Base-by-base conservation (phyloP, 495 filamentous ascomycete genomes). In the Penicillium manginii region DNA sequence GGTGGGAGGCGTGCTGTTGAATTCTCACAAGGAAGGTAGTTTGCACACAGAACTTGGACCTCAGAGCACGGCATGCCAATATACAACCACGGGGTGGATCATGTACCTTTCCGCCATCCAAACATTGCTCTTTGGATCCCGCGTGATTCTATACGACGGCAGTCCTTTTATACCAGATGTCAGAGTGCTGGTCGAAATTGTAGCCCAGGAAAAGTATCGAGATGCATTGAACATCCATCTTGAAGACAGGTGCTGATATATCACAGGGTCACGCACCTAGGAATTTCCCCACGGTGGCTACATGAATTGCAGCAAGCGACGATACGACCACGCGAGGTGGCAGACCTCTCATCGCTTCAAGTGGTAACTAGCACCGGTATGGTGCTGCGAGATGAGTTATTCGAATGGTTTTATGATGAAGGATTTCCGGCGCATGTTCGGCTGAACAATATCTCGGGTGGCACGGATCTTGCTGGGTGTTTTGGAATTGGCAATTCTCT, bases 371-470 rank as follows among this genome's bases (percentile, higher is more conserved):
- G 80, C 55, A 93, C 90, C 4, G 90, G 89, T 12, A 92, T 92
- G 90, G 89, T 92, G 1, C 79, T 92, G 9, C 82, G 87, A 8
- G 82, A 90, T 45, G 78, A 84, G 35, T 75, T 90, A 39, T 91
- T 91, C 67, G 83, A 89, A 55, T 93, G 89, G 89, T 91, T 92
- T 78, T 92, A 92, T 72, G 89, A 92, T 69, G 67, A 70, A n/a
- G 90, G 80, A 12, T 93, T 93, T 71, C 88, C 89, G 0, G 29
- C 79, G 2, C 69, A 74, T 60, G 78, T 83, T 4, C 88, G 88
- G 7, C 78, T 92, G 4, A 79, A 69, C 51, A 93, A 93, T 63
- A 88, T 92, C 50, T 87, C 88, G 1, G 90, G 90, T 15, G 89
- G 89, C 54, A 92, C 89, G 21, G 89, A 93, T 78, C 78, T 92